Evolutionary conservation across 2,329 filamentous ascomycete species (phyloP).

Genomic region (Endocalyx cinctus): DNA sequence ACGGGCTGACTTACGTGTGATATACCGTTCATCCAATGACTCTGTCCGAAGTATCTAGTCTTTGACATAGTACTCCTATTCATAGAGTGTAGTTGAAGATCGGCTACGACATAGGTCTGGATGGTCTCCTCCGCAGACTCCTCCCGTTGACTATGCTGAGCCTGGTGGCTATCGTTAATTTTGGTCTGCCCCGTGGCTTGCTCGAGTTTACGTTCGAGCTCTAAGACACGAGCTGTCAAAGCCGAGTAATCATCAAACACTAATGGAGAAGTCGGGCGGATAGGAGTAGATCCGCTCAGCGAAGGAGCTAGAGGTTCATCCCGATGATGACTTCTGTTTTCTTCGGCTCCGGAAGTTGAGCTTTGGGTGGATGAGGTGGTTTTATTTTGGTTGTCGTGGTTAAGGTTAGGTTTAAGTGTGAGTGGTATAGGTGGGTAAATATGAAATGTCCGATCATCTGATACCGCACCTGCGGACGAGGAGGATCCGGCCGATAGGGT

Average conservation of each 20-base stretch:
- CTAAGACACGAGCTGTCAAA: conserved; percentile 33
- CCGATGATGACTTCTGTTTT: no score
- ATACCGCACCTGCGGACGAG: no score
- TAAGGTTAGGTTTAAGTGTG: background rate
- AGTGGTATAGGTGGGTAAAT: conserved; percentile 4
- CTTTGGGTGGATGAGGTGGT: no score
- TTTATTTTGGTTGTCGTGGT: conserved; percentile 6
- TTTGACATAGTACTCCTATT: conserved; percentile 33
- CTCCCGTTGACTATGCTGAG: no score
- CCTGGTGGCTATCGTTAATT: background rate
- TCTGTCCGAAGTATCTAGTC: conserved; percentile 42
- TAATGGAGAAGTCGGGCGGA: conserved; percentile 11
- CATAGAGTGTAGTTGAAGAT: conserved; percentile 22
- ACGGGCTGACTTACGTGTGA: conserved; percentile 32
- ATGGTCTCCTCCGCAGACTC: conserved; percentile 9
- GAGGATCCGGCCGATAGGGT: no score
- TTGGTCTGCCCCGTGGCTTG: conserved; percentile 14
- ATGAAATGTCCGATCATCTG: conserved; percentile 5
- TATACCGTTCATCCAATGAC: conserved; percentile 45
- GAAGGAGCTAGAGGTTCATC: conserved; percentile 11
- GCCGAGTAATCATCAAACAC: conserved; percentile 15
- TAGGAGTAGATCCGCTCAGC: conserved; percentile 10
- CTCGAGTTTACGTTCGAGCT: conserved; percentile 40
- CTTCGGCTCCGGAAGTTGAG: background rate
- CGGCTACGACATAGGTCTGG: conserved; percentile 14